Conservation (phyloP, 1,284 basidiomycete genomes). For the Vanrija pseudolonga region DNA sequence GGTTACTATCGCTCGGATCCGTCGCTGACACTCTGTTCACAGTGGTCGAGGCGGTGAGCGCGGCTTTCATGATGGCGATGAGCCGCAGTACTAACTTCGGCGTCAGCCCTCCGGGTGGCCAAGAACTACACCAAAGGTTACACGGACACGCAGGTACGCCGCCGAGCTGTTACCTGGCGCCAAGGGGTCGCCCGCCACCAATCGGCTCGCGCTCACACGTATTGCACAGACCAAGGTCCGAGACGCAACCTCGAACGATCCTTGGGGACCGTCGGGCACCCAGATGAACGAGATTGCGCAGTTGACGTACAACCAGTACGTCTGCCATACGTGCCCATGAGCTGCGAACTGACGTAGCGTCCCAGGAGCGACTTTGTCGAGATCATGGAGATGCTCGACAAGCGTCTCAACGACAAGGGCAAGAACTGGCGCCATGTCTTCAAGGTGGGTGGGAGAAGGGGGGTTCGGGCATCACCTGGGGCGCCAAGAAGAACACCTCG, state of each 20-base stretch:
- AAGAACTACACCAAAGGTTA: conserved; percentile 96
- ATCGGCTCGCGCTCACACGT: neutral
- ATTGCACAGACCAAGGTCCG: conserved; percentile 78
- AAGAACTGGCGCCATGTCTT: conserved; percentile 99
- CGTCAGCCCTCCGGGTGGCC: conserved; percentile 68
- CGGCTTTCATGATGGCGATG: too few relatives aligned
- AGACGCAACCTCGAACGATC: conserved; percentile 99
- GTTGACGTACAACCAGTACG: conserved; percentile 94
- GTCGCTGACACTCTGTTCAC: conserved; percentile 15
- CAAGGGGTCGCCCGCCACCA: neutral
- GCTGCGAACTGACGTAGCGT: conserved; percentile 2
- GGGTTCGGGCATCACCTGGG: neutral
- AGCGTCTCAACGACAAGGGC: conserved; percentile 97
- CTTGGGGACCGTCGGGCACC: conserved; percentile 96
- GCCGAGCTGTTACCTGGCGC: neutral
- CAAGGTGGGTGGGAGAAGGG: conserved; percentile 61
- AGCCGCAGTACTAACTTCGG: neutral
- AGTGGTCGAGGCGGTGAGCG: conserved; percentile 46
- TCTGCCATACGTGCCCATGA: conserved; percentile 17
- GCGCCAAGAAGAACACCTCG: too few relatives aligned
- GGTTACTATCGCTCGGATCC: neutral
- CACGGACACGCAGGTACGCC: conserved; percentile 61
- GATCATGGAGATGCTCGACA: conserved; percentile 99
- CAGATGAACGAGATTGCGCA: conserved; percentile 99
- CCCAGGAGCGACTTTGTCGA: conserved; percentile 93